Evolutionary conservation across 208 protist genomes (phyloP).

Genomic region (Trypanosoma mega): DNA sequence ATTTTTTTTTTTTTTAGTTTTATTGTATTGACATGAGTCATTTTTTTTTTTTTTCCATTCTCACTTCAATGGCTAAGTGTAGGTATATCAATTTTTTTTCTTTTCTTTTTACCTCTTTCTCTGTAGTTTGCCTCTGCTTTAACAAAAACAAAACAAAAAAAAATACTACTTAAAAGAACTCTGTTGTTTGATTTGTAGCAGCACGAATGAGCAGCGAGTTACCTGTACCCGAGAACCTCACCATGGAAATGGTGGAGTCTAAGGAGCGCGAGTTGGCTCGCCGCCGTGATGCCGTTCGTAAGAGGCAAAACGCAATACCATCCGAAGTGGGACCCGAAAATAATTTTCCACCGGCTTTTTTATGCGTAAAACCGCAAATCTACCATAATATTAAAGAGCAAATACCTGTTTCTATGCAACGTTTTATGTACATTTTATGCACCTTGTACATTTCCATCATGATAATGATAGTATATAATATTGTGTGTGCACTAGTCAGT

Average conservation of each 20-base stretch:
- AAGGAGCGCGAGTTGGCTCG: conserved; percentile 71
- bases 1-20: not conserved
- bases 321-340: conserved; percentile 43
- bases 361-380: conserved; percentile 79
- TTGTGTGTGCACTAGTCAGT: conserved; percentile 47
- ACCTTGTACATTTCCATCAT: conserved; percentile 64
- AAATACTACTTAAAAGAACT: too few relatives aligned
- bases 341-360: conserved; percentile 84
- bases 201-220: conserved; percentile 2
- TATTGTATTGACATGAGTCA: too few relatives aligned
- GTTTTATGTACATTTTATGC: conserved; percentile 83
- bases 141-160: too few relatives aligned
- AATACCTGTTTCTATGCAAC: conserved; percentile 62
- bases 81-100: conserved; percentile 4
- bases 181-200: too few relatives aligned
- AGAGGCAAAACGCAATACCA: conserved; percentile 30
- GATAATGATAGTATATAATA: conserved; percentile 78
- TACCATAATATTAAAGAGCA: conserved; percentile 85
- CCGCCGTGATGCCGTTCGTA: conserved; percentile 42
- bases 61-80: too few relatives aligned
- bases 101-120: too few relatives aligned
- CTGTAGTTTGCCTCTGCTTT: too few relatives aligned
- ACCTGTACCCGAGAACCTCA: conserved; percentile 29
- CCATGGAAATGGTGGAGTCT: conserved; percentile 68
- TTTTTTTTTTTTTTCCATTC: too few relatives aligned